These are phyloP conservation scores for Hypoxylon crocopeplum DNA, from an alignment of 495 filamentous ascomycete species.

Conservation along the genomic window DNA sequence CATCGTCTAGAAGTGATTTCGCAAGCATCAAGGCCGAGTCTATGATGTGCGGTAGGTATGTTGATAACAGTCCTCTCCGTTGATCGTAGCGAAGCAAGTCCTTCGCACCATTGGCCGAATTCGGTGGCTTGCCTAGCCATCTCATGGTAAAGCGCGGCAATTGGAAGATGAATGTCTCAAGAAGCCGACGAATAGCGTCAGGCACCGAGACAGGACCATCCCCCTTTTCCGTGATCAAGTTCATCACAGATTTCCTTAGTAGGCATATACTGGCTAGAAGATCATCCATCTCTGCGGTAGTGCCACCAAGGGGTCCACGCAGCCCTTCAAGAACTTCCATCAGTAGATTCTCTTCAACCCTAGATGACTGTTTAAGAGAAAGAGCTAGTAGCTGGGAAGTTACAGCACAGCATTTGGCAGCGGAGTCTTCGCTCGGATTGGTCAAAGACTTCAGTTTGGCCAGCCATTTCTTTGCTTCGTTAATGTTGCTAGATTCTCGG, in stretches of 20 bases:
- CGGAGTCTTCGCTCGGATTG: constrained; percentile 46
- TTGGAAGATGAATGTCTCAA: constrained; percentile 58
- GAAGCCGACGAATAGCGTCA: constrained; percentile 33
- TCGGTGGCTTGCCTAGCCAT: constrained; percentile 62
- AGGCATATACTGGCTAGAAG: constrained; percentile 68
- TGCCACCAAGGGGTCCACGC: constrained; percentile 67
- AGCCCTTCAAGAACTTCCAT: constrained; percentile 59
- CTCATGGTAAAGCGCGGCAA: constrained; percentile 59
- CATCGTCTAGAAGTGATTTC: constrained; percentile 51
- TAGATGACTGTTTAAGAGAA: constrained; percentile 46
- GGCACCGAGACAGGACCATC: constrained; percentile 3
- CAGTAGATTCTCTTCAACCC: constrained; percentile 47
- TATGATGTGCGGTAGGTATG: constrained; percentile 54
- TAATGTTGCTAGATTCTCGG: constrained; percentile 50
- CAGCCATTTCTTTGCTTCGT: constrained; percentile 59
- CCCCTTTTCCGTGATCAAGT: constrained; percentile 48
- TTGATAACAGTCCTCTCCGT: constrained; percentile 56
- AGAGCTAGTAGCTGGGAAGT: constrained; percentile 54
- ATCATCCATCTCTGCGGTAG: constrained; percentile 70
- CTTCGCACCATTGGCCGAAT: constrained; percentile 51
- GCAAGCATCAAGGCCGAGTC: constrained; percentile 63
- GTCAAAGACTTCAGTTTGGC: constrained; percentile 44
- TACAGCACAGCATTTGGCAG: constrained; percentile 51
- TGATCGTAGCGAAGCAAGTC: constrained; percentile 61
- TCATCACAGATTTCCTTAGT: constrained; percentile 66